Evolutionary conservation across 176 grass and related monocot species (phyloP), one percentile per base, ranked within the genome.

Genomic region (maize (Zea mays)): DNA sequence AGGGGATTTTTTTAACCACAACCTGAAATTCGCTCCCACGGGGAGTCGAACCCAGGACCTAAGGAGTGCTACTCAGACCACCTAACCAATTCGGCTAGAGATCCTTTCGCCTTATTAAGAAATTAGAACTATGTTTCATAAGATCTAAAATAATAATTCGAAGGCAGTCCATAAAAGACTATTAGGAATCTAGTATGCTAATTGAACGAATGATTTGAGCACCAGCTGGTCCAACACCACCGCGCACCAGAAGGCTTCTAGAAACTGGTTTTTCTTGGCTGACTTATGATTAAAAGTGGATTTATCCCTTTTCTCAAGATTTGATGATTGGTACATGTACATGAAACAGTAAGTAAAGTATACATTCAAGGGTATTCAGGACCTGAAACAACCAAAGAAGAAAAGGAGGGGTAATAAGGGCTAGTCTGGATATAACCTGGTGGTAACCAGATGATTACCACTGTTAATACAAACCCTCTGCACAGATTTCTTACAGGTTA

Each of bases 151-250:
- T 10, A 69, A 80, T 35, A 44, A 10, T 10, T 58, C 11, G 57
- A 33, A 33, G 11, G 20, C 57, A 60, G 19, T 10, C 57, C 10
- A 8, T 10, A 11, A 79, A 27, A 55, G 13, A 51, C 4, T 55
- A 79, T 56, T 20, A 64, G 56, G 51, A 80, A 74, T 43, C 37
- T 62, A 35, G 44, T 17, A 72, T 61, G 20, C 37, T 64, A 66
- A 67, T 50, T 41, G n/a, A 64, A 64, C 37, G 45, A 8, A 43
- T 67, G 45, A 9, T 66, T 78, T 40, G 47, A 54, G 6, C 51
- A 67, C 9, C 38, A 52, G 20, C 10, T 65, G 36, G 34, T 17
- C 47, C 17, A 50, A 55, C 11, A 44, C 12, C 19, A 60, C 19
- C 51, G 16, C 1, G 13, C 38, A 59, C 14, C 40, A 80, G 52